Percentiles rank a stretch among this genome's conserved stretches.
Conservation (phyloP, 768 basidiomycete species). For the Collybia sordida region DNA sequence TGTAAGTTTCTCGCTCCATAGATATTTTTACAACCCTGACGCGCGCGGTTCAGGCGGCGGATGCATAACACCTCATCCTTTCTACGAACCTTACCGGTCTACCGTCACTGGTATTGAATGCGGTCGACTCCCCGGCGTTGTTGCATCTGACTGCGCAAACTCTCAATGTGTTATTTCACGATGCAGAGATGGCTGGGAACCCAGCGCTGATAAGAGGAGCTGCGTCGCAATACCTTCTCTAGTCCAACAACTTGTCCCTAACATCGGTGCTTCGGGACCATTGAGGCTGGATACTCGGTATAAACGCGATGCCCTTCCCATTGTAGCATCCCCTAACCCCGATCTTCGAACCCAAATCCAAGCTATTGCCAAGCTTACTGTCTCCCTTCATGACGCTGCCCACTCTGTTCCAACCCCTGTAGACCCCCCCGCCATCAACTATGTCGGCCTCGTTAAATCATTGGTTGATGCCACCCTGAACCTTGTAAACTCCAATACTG, state of each 20-base stretch:
- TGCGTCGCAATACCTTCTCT: constrained; percentile 9
- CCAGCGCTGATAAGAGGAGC: constrained; percentile 6
- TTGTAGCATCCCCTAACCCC: not conserved
- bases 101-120: constrained; percentile 24
- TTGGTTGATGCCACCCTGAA: not conserved
- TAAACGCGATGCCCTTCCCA: not conserved
- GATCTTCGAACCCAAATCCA: not conserved
- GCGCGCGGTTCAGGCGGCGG: constrained; percentile 12
- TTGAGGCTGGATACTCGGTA: not conserved
- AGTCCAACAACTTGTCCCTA: not conserved
- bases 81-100: constrained; percentile 18
- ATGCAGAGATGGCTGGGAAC: constrained; percentile 8
- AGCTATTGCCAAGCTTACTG: not conserved
- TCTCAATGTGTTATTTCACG: constrained; percentile 11
- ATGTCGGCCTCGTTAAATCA: not conserved
- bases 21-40: not conserved
- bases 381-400: not conserved
- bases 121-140: constrained; percentile 12
- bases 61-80: constrained; percentile 16
- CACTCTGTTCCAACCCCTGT: not conserved
- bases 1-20: constrained; percentile 7
- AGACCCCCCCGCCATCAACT: not conserved
- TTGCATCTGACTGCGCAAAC: constrained; percentile 1
- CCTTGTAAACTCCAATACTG: not conserved
- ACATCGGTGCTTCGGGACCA: not conserved